Conservation (phyloP, 495 filamentous ascomycete genomes). For the Penicillium steckii region DNA sequence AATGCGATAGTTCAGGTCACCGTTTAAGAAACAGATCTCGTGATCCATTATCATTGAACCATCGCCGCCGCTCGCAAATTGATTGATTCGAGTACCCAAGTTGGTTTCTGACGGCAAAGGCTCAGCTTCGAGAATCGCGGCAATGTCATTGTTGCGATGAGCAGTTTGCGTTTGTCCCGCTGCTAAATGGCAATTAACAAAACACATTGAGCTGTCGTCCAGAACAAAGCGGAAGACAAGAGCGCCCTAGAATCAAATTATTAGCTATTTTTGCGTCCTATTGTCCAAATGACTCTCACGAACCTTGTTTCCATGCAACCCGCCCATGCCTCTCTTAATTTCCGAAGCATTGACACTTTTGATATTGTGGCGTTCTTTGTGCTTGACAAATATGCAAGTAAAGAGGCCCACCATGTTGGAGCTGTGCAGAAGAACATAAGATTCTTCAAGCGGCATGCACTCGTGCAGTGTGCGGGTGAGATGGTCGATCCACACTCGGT, state of each 20-base stretch:
- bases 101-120: constrained; percentile 68
- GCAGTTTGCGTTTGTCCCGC: constrained; percentile 89
- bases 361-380: constrained; percentile 70
- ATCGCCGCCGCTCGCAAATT: constrained; percentile 86
- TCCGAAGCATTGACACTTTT: constrained; percentile 74
- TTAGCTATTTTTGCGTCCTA: constrained; percentile 12
- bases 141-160: constrained; percentile 89
- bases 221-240: constrained; percentile 84
- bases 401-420: constrained; percentile 91
- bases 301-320: constrained; percentile 90
- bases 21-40: constrained; percentile 93
- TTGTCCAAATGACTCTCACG: constrained; percentile 5
- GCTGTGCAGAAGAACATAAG: constrained; percentile 84
- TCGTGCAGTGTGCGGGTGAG: constrained; percentile 78
- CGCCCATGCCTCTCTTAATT: constrained; percentile 93
- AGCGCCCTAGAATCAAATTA: constrained; percentile 58
- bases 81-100: constrained; percentile 60
- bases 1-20: constrained; percentile 97
- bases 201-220: constrained; percentile 90
- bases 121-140: constrained; percentile 79
- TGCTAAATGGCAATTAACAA: constrained; percentile 96
- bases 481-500: constrained; percentile 92
- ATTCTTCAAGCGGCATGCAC: constrained; percentile 71
- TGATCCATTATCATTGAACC: constrained; percentile 96
- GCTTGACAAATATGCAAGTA: constrained; percentile 90